Evolutionary conservation across 768 basidiomycete genomes (phyloP).

Genomic region (Dentipellis fragilis): DNA sequence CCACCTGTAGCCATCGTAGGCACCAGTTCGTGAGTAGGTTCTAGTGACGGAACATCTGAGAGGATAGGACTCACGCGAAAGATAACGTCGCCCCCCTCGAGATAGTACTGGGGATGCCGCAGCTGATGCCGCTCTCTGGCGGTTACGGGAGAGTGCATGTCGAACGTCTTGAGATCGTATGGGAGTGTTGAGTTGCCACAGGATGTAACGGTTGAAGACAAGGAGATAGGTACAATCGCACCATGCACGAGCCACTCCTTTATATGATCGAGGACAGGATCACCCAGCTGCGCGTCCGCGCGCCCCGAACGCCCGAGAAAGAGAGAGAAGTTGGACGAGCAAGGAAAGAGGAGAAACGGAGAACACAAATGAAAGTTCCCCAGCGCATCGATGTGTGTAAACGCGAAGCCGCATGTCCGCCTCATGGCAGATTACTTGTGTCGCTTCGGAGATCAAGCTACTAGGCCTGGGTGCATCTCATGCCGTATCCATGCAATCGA

Average conservation of each 20-base stretch:
- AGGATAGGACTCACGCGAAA: slow-evolving; percentile 12
- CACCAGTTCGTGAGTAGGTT: neutral
- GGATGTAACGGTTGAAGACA: neutral
- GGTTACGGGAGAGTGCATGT: too few species aligned
- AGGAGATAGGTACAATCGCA: neutral
- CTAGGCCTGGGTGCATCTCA: neutral
- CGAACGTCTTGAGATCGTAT: too few species aligned
- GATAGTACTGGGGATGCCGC: neutral
- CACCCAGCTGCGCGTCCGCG: too few species aligned
- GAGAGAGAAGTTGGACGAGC: too few species aligned
- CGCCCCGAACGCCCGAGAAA: too few species aligned
- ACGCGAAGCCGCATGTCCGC: neutral
- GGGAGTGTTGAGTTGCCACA: too few species aligned
- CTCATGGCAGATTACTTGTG: neutral
- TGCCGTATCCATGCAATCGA: neutral
- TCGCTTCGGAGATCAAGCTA: neutral
- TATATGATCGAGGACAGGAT: neutral
- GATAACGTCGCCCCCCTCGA: slow-evolving; percentile 7
- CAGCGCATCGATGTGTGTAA: too few species aligned
- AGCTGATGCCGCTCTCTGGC: neutral
- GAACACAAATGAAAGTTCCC: too few species aligned
- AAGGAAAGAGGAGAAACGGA: too few species aligned
- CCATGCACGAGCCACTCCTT: neutral
- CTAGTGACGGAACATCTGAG: neutral
- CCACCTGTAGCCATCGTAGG: slow-evolving; percentile 31